Conservation (phyloP, 352 stramenopile genomes). For the Phytophthora idaei region DNA sequence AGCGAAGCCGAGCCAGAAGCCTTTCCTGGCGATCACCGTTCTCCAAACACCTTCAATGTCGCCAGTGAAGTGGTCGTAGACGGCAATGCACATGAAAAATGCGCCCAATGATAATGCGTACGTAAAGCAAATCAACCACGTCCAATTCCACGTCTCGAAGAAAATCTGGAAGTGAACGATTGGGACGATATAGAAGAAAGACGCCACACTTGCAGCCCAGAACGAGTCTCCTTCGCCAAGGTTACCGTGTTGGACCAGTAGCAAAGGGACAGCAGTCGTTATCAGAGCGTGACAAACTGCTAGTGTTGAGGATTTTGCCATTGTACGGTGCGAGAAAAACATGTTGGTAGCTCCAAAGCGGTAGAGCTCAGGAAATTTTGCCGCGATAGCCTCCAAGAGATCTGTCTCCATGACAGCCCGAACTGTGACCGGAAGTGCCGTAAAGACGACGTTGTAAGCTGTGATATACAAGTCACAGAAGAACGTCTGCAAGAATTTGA, state of each 20-base stretch:
- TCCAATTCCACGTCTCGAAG: conserved; percentile 85
- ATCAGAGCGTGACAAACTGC: conserved; percentile 68
- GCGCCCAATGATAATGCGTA: conserved; percentile 60
- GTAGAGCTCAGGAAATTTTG: conserved; percentile 80
- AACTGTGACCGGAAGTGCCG: conserved; percentile 87
- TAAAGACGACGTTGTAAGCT: conserved; percentile 96
- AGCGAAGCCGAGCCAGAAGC: conserved; percentile 71
- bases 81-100: conserved; percentile 52
- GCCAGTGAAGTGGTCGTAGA: conserved; percentile 62
- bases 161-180: conserved; percentile 92
- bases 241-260: conserved; percentile 51
- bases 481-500: conserved; percentile 53
- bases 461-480: conserved; percentile 87
- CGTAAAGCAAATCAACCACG: conserved; percentile 39
- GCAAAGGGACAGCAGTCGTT: conserved; percentile 60
- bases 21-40: conserved; percentile 33
- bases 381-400: conserved; percentile 63
- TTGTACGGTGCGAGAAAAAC: conserved; percentile 64
- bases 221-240: conserved; percentile 65
- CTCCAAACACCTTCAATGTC: conserved; percentile 57
- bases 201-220: conserved; percentile 90
- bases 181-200: conserved; percentile 94
- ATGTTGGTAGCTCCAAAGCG: conserved; percentile 59
- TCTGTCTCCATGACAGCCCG: conserved; percentile 82
- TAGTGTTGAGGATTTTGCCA: conserved; percentile 44